These are phyloP conservation scores for Ascochyta viciae-villosae DNA, from an alignment of 2,329 filamentous ascomycete species.

Conservation along the genomic window DNA sequence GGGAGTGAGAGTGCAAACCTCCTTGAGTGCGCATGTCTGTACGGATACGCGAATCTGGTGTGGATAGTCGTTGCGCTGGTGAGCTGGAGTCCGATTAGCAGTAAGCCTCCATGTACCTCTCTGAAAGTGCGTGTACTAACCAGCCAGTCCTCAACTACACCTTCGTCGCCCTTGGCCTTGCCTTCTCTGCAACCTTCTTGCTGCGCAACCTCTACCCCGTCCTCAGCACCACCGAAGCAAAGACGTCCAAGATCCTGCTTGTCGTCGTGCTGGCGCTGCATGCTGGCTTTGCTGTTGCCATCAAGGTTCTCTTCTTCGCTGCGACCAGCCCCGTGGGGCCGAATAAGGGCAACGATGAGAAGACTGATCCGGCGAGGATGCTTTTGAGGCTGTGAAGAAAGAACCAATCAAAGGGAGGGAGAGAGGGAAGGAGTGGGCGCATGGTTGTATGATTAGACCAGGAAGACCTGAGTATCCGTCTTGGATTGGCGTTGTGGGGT, in stretches of 20 bases:
- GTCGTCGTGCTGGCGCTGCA: slow-evolving; percentile 85
- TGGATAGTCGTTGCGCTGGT: slow-evolving; percentile 96
- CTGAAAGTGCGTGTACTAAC: neutral
- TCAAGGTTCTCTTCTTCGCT: slow-evolving; percentile 97
- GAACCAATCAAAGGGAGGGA: neutral
- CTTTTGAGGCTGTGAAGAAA: slow-evolving; percentile 20
- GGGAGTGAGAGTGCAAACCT: slow-evolving; percentile 92
- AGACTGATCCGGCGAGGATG: slow-evolving; percentile 32
- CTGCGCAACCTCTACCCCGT: slow-evolving; percentile 68
- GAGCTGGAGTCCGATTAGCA: slow-evolving; percentile 83
- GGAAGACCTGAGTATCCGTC: neutral
- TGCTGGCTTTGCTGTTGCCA: slow-evolving; percentile 87
- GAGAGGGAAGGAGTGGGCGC: neutral
- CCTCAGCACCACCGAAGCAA: slow-evolving; percentile 87
- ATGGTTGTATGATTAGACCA: neutral
- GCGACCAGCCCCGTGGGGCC: slow-evolving; percentile 52
- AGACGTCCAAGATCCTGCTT: slow-evolving; percentile 87
- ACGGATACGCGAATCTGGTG: slow-evolving; percentile 95
- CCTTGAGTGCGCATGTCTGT: slow-evolving; percentile 93
- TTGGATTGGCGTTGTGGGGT: neutral
- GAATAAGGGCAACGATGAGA: slow-evolving; percentile 31
- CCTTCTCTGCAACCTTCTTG: slow-evolving; percentile 48
- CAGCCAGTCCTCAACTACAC: slow-evolving; percentile 79
- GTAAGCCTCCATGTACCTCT: slow-evolving; percentile 41
- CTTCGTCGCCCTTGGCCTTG: slow-evolving; percentile 75